These are phyloP conservation scores for Trichoderma virens DNA, from an alignment of 495 filamentous ascomycete species.

Conservation along the genomic window DNA sequence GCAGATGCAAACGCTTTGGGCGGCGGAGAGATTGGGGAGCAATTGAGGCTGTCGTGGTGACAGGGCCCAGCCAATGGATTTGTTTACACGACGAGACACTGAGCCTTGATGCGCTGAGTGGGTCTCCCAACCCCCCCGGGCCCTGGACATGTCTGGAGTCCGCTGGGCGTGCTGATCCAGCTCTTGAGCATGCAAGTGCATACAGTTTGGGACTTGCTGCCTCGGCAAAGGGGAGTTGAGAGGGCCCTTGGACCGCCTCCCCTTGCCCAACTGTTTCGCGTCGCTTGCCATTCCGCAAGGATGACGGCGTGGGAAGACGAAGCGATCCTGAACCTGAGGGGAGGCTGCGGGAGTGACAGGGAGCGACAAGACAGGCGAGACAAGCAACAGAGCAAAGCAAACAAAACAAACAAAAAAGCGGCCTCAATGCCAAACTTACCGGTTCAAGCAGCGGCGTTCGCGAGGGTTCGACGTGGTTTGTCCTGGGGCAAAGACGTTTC, in stretches of 20 bases:
- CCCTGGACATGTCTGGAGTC: constrained; percentile 2
- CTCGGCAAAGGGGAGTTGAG: constrained; percentile 4
- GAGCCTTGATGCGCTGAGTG: constrained; percentile 6
- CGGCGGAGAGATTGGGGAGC: constrained; percentile 9
- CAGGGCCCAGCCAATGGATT: constrained; percentile 22
- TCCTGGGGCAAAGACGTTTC: not conserved
- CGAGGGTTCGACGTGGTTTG: not conserved
- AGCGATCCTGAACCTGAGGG: constrained; percentile 1
- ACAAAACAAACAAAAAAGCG: not conserved
- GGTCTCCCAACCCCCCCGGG: not conserved
- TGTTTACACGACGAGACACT: constrained; percentile 23
- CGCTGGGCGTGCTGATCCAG: not conserved
- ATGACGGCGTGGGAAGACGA: not conserved
- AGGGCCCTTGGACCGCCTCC: not conserved
- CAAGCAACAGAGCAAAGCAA: no score
- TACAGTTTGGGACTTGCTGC: constrained; percentile 5
- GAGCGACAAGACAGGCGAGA: not conserved
- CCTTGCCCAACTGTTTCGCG: not conserved
- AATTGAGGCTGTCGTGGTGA: constrained; percentile 4
- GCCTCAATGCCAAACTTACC: not conserved
- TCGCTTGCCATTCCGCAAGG: not conserved
- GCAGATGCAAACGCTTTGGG: constrained; percentile 10
- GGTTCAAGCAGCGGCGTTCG: not conserved
- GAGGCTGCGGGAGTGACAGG: not conserved
- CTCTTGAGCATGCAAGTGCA: constrained; percentile 2